Base-by-base conservation (phyloP, 2,329 filamentous ascomycete genomes). In the Chaetoscypha palmicola region DNA sequence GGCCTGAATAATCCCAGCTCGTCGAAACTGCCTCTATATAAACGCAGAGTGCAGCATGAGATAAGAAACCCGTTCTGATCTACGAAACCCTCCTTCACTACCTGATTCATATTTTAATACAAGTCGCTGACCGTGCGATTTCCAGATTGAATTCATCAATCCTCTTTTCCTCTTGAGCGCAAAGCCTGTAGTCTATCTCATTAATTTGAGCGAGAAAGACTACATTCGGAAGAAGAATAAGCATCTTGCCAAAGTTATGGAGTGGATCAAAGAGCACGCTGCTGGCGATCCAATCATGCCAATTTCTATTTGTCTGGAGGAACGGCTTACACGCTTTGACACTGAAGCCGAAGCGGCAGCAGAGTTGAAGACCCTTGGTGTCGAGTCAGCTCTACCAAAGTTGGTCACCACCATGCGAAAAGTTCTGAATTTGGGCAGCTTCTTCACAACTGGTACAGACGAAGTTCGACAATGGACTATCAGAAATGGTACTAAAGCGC, bases 211-310 rank as follows among this genome's bases (percentile, higher is more conserved):
- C 51, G 94, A 98, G 73, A 90, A 81, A 68, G 92, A 98, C 68
- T 98, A 90, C 67, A 83, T 96, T 62, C 85, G 92, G 62, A 92
- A 97, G 74, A 98, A 97, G 84, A 98, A 98, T 79, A 98, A 98
- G 81, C 81, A 98, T 70, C 79, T 98, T 44, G 79, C 86, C 55
- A 92, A 91, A 72, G 83, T 97, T 56, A 87, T 86, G 48, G 86
- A 92, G 64, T 98, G 92, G 92, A 81, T 96, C 67, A 94, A 97
- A 72, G 79, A 86, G 64, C 77, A 98, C 66, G 86, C 90, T 4
- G 67, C 80, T 41, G 89, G 88, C 46, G 90, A 96, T 62, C 86
- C 90, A 40, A 83, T 97, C 61, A 87, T 98, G 47, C 92, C 91
- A 50, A 82, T 98, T 60, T 97, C 92, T 1, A 86, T 96, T 45